A percentile compares a stretch with the other conserved stretches of the same genome.
These are phyloP conservation scores for Myriosclerotinia scirpicola DNA, from an alignment of 2,329 filamentous ascomycete species.

Conservation along the genomic window DNA sequence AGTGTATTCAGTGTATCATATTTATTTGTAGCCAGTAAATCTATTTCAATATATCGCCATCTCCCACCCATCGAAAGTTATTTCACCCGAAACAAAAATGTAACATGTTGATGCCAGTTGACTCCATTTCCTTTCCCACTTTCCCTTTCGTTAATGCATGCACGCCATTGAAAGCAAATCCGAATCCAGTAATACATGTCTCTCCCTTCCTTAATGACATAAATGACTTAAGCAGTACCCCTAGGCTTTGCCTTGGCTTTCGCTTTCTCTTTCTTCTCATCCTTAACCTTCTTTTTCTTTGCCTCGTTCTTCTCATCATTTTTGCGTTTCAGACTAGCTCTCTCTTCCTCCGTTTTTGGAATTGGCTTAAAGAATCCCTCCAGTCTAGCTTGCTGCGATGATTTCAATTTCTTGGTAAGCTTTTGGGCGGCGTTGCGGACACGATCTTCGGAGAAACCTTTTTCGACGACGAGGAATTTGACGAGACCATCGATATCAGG, in stretches of 20 bases:
- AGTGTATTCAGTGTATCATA: background rate
- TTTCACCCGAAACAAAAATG: background rate
- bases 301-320: conserved; percentile 87
- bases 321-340: conserved; percentile 85
- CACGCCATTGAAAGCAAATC: background rate
- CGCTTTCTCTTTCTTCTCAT: conserved; percentile 93
- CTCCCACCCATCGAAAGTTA: too few species aligned
- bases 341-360: conserved; percentile 83
- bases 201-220: background rate
- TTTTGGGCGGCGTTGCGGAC: conserved; percentile 77
- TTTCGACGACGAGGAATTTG: conserved; percentile 86
- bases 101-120: background rate
- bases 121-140: background rate
- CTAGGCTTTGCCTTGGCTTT: conserved; percentile 85
- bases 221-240: conserved; percentile 34
- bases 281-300: conserved; percentile 93
- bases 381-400: conserved; percentile 82
- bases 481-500: conserved; percentile 89
- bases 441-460: conserved; percentile 94
- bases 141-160: background rate
- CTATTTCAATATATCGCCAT: background rate
- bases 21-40: background rate
- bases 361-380: conserved; percentile 97
- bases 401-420: conserved; percentile 88
- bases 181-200: background rate